Evolutionary conservation across 2,329 filamentous ascomycete genomes (phyloP).

Genomic region (Coniella vitis): DNA sequence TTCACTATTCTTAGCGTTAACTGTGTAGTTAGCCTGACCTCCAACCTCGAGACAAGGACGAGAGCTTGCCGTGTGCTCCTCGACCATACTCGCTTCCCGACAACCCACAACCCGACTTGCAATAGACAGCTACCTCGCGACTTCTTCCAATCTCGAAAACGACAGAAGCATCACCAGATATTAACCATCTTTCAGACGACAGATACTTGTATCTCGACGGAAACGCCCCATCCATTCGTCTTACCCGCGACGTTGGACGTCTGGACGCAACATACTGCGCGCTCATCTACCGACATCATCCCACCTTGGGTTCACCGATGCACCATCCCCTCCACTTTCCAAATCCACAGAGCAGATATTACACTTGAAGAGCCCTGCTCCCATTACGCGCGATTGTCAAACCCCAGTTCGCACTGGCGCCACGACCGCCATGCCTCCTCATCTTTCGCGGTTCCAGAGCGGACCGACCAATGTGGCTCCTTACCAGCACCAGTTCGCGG

Average conservation of each 20-base stretch:
- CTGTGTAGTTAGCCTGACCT: not conserved
- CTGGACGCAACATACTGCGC: not conserved
- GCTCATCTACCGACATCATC: constrained; percentile 2
- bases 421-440: constrained; percentile 33
- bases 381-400: constrained; percentile 5
- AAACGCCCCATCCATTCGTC: not conserved
- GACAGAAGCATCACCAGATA: not conserved
- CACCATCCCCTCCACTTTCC: constrained; percentile 6
- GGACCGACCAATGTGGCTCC: constrained; percentile 38
- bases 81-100: not conserved
- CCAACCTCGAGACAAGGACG: constrained; percentile 1
- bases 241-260: not conserved
- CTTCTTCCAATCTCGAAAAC: no score
- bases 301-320: constrained; percentile 13
- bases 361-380: constrained; percentile 9
- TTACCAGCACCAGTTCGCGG: constrained; percentile 48
- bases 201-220: not conserved
- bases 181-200: not conserved
- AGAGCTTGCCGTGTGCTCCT: not conserved
- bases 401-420: constrained; percentile 13
- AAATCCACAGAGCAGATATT: constrained; percentile 14
- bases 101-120: not conserved
- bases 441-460: constrained; percentile 38
- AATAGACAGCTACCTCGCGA: not conserved
- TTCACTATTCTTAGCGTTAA: constrained; percentile 2